These are phyloP conservation scores for Micromonas pusilla DNA, from an alignment of 139 green algal species.

Conservation along the genomic window DNA sequence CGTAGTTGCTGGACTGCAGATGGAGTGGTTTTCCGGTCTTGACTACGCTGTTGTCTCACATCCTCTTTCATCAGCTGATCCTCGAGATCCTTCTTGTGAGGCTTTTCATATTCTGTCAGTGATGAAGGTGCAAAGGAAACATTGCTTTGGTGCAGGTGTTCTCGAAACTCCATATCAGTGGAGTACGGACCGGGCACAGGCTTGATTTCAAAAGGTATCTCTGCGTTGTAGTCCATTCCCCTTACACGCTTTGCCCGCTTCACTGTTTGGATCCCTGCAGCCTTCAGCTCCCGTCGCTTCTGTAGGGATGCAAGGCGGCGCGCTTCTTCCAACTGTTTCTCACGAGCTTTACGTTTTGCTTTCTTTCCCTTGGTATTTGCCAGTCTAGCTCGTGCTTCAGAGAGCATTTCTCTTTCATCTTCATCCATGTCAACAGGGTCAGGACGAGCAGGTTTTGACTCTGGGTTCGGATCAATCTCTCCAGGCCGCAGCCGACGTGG, in stretches of 20 bases:
- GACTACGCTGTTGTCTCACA: constrained; percentile 54
- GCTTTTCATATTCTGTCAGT: constrained; percentile 84
- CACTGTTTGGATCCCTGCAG: constrained; percentile 61
- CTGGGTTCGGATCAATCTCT: constrained; percentile 97
- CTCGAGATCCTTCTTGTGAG: constrained; percentile 78
- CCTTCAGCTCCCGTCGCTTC: constrained; percentile 67
- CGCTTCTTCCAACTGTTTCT: constrained; percentile 97
- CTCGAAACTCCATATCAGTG: constrained; percentile 57
- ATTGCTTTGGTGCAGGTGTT: constrained; percentile 26
- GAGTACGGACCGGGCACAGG: constrained; percentile 84
- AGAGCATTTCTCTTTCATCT: constrained; percentile 99
- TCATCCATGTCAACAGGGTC: constrained; percentile 99
- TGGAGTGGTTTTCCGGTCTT: constrained; percentile 40
- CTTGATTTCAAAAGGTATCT: constrained; percentile 82
- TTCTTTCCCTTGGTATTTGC: constrained; percentile 99
- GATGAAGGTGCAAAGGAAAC: constrained; percentile 79
- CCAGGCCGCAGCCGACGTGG: constrained; percentile 83
- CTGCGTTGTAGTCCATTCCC: constrained; percentile 48
- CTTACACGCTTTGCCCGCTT: constrained; percentile 56
- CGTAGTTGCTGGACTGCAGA: constrained; percentile 22
- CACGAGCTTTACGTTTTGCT: constrained; percentile 94
- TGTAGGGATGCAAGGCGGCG: constrained; percentile 84
- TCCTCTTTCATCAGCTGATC: constrained; percentile 76
- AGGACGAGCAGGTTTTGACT: constrained; percentile 81
- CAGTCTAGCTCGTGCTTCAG: constrained; percentile 86